phyloP scores from a whole-genome alignment of 1,284 basidiomycete species.

The Cryptococcus neoformans region DNA sequence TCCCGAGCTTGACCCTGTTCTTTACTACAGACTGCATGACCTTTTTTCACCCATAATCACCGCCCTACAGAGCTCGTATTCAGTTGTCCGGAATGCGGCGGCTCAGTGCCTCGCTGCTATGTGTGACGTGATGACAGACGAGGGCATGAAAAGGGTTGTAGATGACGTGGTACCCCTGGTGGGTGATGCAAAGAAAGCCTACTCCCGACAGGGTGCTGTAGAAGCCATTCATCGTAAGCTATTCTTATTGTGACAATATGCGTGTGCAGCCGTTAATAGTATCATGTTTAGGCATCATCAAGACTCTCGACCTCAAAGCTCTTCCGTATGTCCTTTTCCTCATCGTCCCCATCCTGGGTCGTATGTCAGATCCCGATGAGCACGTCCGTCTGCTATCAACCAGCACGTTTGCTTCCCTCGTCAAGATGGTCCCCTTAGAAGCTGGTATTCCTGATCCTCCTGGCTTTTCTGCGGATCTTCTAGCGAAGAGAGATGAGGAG shows the following conservation, averaged over 20 bases:
- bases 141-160: conserved; percentile 85
- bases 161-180: conserved; percentile 81
- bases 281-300: conserved; percentile 70
- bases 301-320: conserved; percentile 87
- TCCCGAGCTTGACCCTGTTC: conserved; percentile 66
- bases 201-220: conserved; percentile 82
- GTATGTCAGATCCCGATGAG: conserved; percentile 95
- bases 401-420: conserved; percentile 94
- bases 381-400: conserved; percentile 89
- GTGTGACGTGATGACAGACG: conserved; percentile 77
- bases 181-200: conserved; percentile 71
- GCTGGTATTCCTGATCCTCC: conserved; percentile 93
- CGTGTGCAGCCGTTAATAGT: background rate
- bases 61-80: conserved; percentile 76
- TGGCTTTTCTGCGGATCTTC: conserved; percentile 84
- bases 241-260: background rate
- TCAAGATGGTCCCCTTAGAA: conserved; percentile 99
- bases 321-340: conserved; percentile 97
- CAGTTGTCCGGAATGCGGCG: conserved; percentile 84
- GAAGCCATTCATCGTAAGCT: conserved; percentile 86
- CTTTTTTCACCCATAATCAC: conserved; percentile 73
- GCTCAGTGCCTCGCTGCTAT: conserved; percentile 84
- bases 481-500: conserved; percentile 82
- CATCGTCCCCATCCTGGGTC: conserved; percentile 90
- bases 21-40: conserved; percentile 66